Percentiles rank a stretch among this genome's conserved stretches.
Conservation (phyloP, 2,329 filamentous ascomycete species). For the Proliferodiscus dingleyae region DNA sequence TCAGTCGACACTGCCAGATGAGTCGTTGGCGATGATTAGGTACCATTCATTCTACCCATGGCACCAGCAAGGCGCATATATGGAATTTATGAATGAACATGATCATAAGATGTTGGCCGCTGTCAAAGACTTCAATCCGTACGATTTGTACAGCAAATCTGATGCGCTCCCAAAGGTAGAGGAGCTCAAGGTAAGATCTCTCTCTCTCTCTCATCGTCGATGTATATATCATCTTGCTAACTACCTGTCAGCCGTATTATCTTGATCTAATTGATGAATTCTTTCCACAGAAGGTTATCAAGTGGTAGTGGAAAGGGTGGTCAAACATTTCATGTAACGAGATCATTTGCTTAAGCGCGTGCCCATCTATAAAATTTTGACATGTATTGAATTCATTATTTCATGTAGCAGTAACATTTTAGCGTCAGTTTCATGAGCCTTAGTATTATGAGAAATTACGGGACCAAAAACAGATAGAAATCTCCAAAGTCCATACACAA, state of each 20-base stretch:
- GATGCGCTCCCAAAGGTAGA: constrained; percentile 73
- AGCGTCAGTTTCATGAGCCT: too few species aligned
- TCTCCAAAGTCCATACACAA: too few species aligned
- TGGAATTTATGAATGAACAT: constrained; percentile 76
- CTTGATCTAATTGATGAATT: constrained; percentile 70
- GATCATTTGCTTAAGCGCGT: too few species aligned
- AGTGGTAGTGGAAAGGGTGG: constrained; percentile 49
- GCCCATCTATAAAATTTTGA: too few species aligned
- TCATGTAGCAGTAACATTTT: too few species aligned
- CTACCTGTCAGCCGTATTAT: constrained; percentile 59
- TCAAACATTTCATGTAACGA: too few species aligned
- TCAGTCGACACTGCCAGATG: constrained; percentile 71
- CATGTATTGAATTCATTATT: too few species aligned
- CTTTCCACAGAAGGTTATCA: constrained; percentile 63
- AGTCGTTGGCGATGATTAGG: constrained; percentile 85
- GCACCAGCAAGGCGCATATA: constrained; percentile 78
- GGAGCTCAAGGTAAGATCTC: constrained; percentile 61
- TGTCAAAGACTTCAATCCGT: constrained; percentile 83
- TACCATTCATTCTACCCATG: constrained; percentile 94
- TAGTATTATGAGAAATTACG: too few species aligned
- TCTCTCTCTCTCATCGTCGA: background rate
- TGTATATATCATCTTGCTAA: constrained; percentile 8
- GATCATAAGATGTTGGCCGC: constrained; percentile 76
- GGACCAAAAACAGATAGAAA: too few species aligned
- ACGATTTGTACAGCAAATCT: constrained; percentile 88